Evolutionary conservation across 108 stramenopile species (phyloP).

Genomic region (Epipyxis sp.): DNA sequence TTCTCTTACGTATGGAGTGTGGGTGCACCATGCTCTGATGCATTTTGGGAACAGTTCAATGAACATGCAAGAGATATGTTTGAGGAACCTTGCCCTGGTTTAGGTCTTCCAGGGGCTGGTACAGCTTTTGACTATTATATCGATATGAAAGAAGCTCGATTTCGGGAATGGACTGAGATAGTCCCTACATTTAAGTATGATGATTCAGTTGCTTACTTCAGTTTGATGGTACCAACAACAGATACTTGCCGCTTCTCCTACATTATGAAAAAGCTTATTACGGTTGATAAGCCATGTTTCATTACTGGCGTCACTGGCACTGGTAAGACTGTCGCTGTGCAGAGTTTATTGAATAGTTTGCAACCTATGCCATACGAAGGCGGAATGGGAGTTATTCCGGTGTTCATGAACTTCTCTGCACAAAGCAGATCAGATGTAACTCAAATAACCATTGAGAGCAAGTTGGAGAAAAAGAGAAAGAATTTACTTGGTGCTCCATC

Average conservation of each 20-base stretch:
- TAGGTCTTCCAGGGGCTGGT: slow-evolving; percentile 43
- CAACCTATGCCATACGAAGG: slow-evolving; percentile 38
- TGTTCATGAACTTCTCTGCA: slow-evolving; percentile 63
- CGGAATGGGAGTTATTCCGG: slow-evolving; percentile 50
- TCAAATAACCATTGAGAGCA: slow-evolving; percentile 60
- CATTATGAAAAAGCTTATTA: slow-evolving; percentile 49
- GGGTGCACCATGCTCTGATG: slow-evolving; percentile 47
- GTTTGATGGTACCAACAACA: slow-evolving; percentile 60
- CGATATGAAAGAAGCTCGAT: slow-evolving; percentile 40
- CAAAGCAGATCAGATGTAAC: slow-evolving; percentile 56
- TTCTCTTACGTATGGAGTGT: slow-evolving; percentile 59
- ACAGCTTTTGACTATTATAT: slow-evolving; percentile 57
- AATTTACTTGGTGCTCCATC: slow-evolving; percentile 60
- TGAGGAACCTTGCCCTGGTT: slow-evolving; percentile 24
- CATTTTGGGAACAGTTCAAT: slow-evolving; percentile 46
- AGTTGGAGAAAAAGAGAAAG: slow-evolving; percentile 67
- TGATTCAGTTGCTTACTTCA: slow-evolving; percentile 50
- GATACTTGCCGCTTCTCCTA: slow-evolving; percentile 60
- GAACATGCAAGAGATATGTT: slow-evolving; percentile 33
- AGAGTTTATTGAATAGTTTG: slow-evolving; percentile 38
- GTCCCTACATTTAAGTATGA: slow-evolving; percentile 56
- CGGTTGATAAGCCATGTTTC: slow-evolving; percentile 58
- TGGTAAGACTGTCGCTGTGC: slow-evolving; percentile 60
- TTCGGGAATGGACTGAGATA: slow-evolving; percentile 52
- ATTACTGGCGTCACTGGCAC: slow-evolving; percentile 66